Evolutionary conservation across 2,329 filamentous ascomycete genomes (phyloP).

Genomic region (Epichloe bromicola): DNA sequence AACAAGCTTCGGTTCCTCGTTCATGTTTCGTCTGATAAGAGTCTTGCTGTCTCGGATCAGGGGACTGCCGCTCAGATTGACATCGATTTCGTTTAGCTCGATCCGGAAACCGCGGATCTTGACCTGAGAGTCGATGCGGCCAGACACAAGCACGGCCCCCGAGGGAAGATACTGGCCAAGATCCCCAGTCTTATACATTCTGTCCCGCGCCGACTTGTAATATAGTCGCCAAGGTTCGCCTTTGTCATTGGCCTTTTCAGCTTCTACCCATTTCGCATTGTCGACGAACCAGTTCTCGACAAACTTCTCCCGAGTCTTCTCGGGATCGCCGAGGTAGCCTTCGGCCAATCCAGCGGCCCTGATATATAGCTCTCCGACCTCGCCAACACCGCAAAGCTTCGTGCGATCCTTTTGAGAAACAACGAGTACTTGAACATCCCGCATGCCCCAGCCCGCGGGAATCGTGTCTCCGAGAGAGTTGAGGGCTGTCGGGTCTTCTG

Average conservation of each 20-base stretch:
- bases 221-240: slow-evolving; percentile 64
- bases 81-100: slow-evolving; percentile 88
- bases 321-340: slow-evolving; percentile 52
- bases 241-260: slow-evolving; percentile 16
- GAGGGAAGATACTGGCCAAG: slow-evolving; percentile 59
- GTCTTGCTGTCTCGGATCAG: slow-evolving; percentile 78
- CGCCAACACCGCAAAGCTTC: slow-evolving; percentile 64
- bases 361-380: slow-evolving; percentile 75
- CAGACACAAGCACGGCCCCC: slow-evolving; percentile 65
- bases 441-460: slow-evolving; percentile 75
- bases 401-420: slow-evolving; percentile 57
- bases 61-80: slow-evolving; percentile 59
- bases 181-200: slow-evolving; percentile 80
- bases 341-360: slow-evolving; percentile 75
- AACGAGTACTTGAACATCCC: slow-evolving; percentile 77
- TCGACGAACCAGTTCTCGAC: slow-evolving; percentile 72
- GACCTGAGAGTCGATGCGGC: slow-evolving; percentile 76
- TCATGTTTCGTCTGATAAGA: slow-evolving; percentile 41
- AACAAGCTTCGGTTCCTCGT: slow-evolving; percentile 66
- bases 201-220: slow-evolving; percentile 72
- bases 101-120: slow-evolving; percentile 96
- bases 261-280: slow-evolving; percentile 8
- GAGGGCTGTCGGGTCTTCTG: slow-evolving; percentile 40
- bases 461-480: slow-evolving; percentile 49
- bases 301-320: slow-evolving; percentile 63